Percentiles rank a stretch among this genome's conserved stretches.
Evolutionary conservation across 495 filamentous ascomycete genomes (phyloP).

Genomic region (Lentithecium fluviatile): DNA sequence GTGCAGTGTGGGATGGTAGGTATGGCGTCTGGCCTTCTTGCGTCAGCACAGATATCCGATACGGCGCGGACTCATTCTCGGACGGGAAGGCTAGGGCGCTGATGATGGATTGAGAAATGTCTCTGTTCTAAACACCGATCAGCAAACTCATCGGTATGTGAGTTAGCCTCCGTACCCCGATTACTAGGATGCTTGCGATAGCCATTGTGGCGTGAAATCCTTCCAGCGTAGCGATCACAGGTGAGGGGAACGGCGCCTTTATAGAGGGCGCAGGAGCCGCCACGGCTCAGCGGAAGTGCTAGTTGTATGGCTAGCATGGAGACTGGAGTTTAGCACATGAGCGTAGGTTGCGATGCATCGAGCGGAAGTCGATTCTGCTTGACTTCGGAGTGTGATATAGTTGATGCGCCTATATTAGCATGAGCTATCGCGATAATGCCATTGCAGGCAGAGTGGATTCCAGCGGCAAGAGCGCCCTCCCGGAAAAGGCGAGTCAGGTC

Average conservation of each 20-base stretch:
- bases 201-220: neutral
- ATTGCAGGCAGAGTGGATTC: conserved; percentile 14
- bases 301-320: conserved; percentile 17
- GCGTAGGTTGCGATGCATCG: conserved; percentile 1
- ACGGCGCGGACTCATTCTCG: neutral
- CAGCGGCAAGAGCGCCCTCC: neutral
- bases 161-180: conserved; percentile 6
- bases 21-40: conserved; percentile 13
- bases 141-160: neutral
- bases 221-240: neutral
- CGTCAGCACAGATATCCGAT: conserved; percentile 16
- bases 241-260: neutral
- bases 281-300: conserved; percentile 15
- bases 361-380: conserved; percentile 1
- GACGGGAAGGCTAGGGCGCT: conserved; percentile 2
- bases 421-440: conserved; percentile 12
- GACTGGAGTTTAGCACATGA: conserved; percentile 6
- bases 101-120: conserved; percentile 15
- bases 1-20: conserved; percentile 9
- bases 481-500: conserved; percentile 8
- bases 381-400: neutral
- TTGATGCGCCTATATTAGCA: conserved; percentile 32
- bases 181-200: conserved; percentile 15
- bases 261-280: neutral
- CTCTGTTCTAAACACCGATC: conserved; percentile 11